Percentiles rank a stretch among this genome's conserved stretches.
Conservation (phyloP, 169 alveolate species). For the Perkinsus marinus region DNA sequence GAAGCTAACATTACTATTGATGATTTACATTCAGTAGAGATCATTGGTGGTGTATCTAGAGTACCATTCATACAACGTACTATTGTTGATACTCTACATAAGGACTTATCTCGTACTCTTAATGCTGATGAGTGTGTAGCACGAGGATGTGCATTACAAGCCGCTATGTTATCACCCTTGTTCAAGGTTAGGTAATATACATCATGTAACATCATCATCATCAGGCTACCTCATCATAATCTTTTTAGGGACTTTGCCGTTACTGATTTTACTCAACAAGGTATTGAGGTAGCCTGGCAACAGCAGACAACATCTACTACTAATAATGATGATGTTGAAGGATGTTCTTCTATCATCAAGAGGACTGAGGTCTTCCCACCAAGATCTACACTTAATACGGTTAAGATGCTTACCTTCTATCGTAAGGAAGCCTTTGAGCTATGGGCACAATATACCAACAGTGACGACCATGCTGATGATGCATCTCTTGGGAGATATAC, state of each 20-base stretch:
- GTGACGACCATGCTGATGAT: background rate
- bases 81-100: slow-evolving; percentile 60
- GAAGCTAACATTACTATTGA: slow-evolving; percentile 47
- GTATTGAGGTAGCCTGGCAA: background rate
- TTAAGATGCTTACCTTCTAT: background rate
- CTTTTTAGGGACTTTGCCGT: background rate
- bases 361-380: background rate
- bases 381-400: slow-evolving; percentile 5
- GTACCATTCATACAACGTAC: slow-evolving; percentile 81
- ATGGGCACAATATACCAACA: slow-evolving; percentile 4
- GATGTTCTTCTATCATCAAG: background rate
- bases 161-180: slow-evolving; percentile 7
- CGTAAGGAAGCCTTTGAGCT: slow-evolving; percentile 9
- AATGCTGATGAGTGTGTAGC: slow-evolving; percentile 91
- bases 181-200: background rate
- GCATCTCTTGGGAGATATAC: background rate
- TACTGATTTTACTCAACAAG: background rate
- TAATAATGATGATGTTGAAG: background rate
- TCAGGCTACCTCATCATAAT: too few relatives aligned
- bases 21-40: slow-evolving; percentile 73
- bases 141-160: slow-evolving; percentile 91
- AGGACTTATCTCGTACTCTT: slow-evolving; percentile 72
- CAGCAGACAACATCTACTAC: background rate
- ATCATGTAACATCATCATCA: too few relatives aligned
- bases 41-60: slow-evolving; percentile 92